phyloP scores from a whole-genome alignment of 371 early-diverging fungal genomes.

The Apophysomyces trapeziformis region DNA sequence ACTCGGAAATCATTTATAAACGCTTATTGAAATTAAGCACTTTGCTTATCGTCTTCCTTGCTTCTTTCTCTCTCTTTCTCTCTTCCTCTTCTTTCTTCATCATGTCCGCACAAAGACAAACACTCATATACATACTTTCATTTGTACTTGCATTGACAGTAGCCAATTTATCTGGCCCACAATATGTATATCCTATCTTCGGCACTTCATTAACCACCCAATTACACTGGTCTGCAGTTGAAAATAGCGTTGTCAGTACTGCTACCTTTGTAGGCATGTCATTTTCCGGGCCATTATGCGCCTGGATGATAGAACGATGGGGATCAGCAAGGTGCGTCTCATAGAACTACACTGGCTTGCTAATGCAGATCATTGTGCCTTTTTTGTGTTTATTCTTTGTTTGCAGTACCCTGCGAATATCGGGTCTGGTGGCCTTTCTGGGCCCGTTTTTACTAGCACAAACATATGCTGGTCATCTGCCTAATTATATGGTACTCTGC shows the following conservation, averaged over 20 bases:
- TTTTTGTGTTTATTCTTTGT: background rate
- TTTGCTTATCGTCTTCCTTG: slow-evolving; percentile 2
- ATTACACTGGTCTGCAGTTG: slow-evolving; percentile 44
- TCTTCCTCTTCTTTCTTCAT: slow-evolving; percentile 15
- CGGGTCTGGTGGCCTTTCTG: slow-evolving; percentile 36
- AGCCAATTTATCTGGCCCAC: slow-evolving; percentile 52
- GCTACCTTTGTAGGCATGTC: slow-evolving; percentile 50
- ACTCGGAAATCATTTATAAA: background rate
- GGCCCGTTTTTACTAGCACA: slow-evolving; percentile 46
- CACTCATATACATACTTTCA: slow-evolving; percentile 18
- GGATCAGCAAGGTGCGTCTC: slow-evolving; percentile 30
- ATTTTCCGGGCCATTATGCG: slow-evolving; percentile 50
- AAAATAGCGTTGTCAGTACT: slow-evolving; percentile 53
- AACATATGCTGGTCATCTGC: slow-evolving; percentile 42
- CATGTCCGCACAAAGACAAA: slow-evolving; percentile 14
- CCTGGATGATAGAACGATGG: slow-evolving; percentile 41
- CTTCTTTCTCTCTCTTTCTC: slow-evolving; percentile 1
- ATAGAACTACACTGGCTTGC: no score
- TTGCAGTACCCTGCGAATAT: slow-evolving; percentile 37
- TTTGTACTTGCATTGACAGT: slow-evolving; percentile 42
- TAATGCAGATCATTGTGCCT: background rate
- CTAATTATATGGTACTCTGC: slow-evolving; percentile 32
- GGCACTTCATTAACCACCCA: slow-evolving; percentile 40
- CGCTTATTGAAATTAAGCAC: background rate
- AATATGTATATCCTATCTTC: slow-evolving; percentile 51